Conservation (phyloP, 495 filamentous ascomycete genomes). For the Aspergillus haitiensis region DNA sequence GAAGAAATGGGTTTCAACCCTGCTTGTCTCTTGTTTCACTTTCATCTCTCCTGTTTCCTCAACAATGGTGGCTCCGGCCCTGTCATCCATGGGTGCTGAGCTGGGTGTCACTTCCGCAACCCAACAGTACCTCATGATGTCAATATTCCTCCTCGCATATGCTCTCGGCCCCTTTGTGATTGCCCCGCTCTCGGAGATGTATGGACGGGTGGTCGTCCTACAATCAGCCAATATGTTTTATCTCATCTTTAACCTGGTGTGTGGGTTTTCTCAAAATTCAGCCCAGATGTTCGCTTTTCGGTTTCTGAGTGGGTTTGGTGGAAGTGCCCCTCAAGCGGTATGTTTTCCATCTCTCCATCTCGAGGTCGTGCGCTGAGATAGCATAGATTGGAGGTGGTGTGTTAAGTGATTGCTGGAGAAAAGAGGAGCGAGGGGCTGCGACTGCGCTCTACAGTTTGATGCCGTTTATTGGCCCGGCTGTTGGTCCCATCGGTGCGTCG, state of each 20-base stretch:
- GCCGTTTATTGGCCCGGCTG: constrained; percentile 55
- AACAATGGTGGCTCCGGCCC: constrained; percentile 15
- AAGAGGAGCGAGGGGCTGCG: constrained; percentile 57
- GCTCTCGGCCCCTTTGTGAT: constrained; percentile 19
- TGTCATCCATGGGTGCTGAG: constrained; percentile 2
- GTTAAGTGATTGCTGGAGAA: constrained; percentile 44
- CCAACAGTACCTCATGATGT: constrained; percentile 12
- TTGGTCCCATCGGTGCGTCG: constrained; percentile 44
- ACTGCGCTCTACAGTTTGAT: constrained; percentile 53
- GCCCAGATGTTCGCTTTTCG: constrained; percentile 54
- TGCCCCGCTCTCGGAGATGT: constrained; percentile 19
- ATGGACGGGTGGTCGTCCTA: constrained; percentile 10
- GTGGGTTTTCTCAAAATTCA: constrained; percentile 51
- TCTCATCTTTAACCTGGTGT: constrained; percentile 56
- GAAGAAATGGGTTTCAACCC: constrained; percentile 11
- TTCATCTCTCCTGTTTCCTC: constrained; percentile 19
- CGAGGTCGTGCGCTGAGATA: constrained; percentile 17
- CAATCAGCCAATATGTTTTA: constrained; percentile 17
- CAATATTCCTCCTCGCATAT: constrained; percentile 19
- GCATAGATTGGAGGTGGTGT: constrained; percentile 39
- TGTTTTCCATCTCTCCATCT: constrained; percentile 31
- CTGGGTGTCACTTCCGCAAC: constrained; percentile 4
- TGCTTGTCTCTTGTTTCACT: constrained; percentile 14
- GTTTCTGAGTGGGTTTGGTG: constrained; percentile 55
- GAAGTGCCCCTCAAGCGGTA: constrained; percentile 46